Percentiles rank a stretch among this genome's conserved stretches.
Evolutionary conservation across 345 rosid genomes (phyloP).

Genomic region (Gossypioides kirkii): DNA sequence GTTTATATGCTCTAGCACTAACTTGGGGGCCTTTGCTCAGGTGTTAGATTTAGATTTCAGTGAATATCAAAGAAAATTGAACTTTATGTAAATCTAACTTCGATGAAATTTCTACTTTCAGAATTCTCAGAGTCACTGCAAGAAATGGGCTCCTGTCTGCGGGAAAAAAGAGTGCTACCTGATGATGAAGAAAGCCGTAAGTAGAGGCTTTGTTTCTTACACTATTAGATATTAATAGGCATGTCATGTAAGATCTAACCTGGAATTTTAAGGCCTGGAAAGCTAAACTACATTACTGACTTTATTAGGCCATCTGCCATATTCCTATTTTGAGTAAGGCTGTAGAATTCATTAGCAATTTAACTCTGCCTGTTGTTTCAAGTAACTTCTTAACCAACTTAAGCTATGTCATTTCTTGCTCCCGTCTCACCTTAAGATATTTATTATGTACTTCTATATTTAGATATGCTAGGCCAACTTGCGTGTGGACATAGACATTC

Average conservation of each 20-base stretch:
- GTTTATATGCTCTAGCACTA: neutral
- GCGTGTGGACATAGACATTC: neutral
- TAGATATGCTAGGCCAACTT: neutral
- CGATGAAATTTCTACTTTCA: slow-evolving; percentile 26
- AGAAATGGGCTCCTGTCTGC: slow-evolving; percentile 86
- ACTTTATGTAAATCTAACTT: neutral
- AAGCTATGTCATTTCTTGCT: neutral
- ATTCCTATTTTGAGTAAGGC: neutral
- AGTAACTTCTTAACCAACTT: slow-evolving; percentile 1
- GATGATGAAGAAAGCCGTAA: slow-evolving; percentile 74
- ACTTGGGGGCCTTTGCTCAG: neutral
- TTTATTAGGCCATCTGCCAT: neutral
- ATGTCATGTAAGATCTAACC: slow-evolving; percentile 6
- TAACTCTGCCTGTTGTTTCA: neutral
- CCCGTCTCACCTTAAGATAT: neutral
- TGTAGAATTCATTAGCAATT: neutral
- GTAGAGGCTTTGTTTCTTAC: slow-evolving; percentile 11
- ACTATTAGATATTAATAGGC: neutral
- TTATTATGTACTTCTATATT: neutral
- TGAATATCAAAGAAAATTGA: neutral
- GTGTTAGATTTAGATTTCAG: neutral
- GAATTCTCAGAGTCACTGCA: slow-evolving; percentile 93
- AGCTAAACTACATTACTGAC: neutral
- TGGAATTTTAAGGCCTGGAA: neutral
- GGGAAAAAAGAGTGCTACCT: slow-evolving; percentile 63